A percentile compares a stretch with the other conserved stretches of the same genome.
These are phyloP conservation scores for Fusarium udum DNA, from an alignment of 2,329 filamentous ascomycete genomes.

Conservation along the genomic window DNA sequence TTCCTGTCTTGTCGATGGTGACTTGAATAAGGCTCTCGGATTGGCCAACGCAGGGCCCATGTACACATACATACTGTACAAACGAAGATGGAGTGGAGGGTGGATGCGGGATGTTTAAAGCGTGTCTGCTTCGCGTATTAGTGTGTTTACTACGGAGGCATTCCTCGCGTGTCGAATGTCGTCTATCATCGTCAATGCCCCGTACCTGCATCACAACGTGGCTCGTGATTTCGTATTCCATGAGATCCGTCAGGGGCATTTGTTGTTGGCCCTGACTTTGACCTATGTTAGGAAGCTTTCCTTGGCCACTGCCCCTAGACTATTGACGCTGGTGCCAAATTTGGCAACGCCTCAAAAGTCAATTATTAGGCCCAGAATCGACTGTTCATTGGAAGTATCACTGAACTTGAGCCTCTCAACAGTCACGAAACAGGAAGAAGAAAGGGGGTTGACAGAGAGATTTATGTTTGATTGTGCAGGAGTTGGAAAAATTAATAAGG, in stretches of 20 bases:
- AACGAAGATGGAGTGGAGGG: constrained; percentile 3
- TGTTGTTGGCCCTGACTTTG: constrained; percentile 10
- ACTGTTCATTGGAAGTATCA: background rate
- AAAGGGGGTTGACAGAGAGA: background rate
- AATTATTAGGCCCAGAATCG: constrained; percentile 6
- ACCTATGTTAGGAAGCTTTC: background rate
- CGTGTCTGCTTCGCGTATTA: constrained; percentile 9
- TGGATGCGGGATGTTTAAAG: background rate
- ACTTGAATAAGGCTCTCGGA: background rate
- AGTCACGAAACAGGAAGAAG: background rate
- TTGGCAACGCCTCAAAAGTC: constrained; percentile 10
- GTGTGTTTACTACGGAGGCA: constrained; percentile 11
- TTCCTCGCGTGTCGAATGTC: constrained; percentile 6
- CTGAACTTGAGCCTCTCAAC: background rate
- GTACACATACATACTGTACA: background rate
- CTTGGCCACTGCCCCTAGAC: constrained; percentile 31
- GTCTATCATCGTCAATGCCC: constrained; percentile 11
- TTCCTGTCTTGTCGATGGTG: constrained; percentile 11
- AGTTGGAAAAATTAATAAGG: background rate
- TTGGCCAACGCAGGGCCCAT: constrained; percentile 13
- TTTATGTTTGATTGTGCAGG: background rate
- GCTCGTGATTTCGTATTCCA: constrained; percentile 43
- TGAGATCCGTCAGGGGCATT: constrained; percentile 36
- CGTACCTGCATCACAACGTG: constrained; percentile 42
- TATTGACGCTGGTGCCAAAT: constrained; percentile 23